Evolutionary conservation across 148 eudicot genomes (phyloP).

Genomic region (Limonium bicolor): DNA sequence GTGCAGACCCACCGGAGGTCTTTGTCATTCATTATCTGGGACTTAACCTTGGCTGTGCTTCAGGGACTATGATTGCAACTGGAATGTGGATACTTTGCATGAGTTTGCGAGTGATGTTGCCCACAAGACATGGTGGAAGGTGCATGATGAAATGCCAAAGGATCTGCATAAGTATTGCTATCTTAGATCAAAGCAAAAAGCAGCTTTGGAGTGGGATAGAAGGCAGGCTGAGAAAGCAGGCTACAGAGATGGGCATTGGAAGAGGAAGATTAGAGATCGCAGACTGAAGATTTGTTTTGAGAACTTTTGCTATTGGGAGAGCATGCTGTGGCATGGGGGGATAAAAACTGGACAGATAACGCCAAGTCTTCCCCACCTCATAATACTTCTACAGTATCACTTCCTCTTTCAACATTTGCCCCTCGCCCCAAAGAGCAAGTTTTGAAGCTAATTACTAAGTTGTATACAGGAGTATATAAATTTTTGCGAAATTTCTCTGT

Average conservation of each 20-base stretch:
- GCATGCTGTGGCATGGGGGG: slow-evolving; percentile 99
- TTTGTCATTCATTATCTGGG: slow-evolving; percentile 83
- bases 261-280: slow-evolving; percentile 44
- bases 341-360: slow-evolving; percentile 78
- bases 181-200: slow-evolving; percentile 77
- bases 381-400: slow-evolving; percentile 22
- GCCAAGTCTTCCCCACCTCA: slow-evolving; percentile 35
- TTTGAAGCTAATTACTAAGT: too few relatives aligned
- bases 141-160: slow-evolving; percentile 83
- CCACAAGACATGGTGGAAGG: slow-evolving; percentile 76
- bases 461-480: too few relatives aligned
- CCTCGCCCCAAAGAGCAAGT: background rate
- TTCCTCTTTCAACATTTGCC: slow-evolving; percentile 21
- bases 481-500: too few relatives aligned
- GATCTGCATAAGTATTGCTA: slow-evolving; percentile 62
- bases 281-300: slow-evolving; percentile 63
- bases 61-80: slow-evolving; percentile 89
- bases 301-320: slow-evolving; percentile 83
- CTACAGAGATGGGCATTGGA: slow-evolving; percentile 69
- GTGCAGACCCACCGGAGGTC: slow-evolving; percentile 69
- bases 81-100: slow-evolving; percentile 56
- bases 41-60: slow-evolving; percentile 86
- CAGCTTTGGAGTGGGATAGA: slow-evolving; percentile 68
- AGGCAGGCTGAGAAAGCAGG: slow-evolving; percentile 73
- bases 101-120: slow-evolving; percentile 93